Evolutionary conservation across 1,139 yeast genomes (phyloP), one percentile per base, ranked within the genome.

Genomic region (Yamadazyma spencermartinsiae): DNA sequence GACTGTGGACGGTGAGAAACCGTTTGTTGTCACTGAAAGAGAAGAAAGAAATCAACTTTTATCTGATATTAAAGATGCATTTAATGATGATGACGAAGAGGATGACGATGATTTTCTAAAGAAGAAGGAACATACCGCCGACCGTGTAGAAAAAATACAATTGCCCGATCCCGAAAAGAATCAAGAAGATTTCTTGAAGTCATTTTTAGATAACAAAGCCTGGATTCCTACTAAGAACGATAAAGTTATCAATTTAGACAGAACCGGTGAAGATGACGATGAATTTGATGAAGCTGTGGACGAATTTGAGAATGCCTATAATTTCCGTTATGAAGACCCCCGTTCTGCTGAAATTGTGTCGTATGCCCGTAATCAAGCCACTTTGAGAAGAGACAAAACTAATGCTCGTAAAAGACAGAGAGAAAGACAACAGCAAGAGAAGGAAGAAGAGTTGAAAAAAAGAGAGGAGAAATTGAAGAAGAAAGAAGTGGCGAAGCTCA

Each of bases 341-440:
- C 81, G 80, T 49, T 77, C 96, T 8, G 87, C 92, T 0, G 97
- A 92, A 55, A 87, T 94, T 60, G 84, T 89, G 23, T 83, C 96
- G n/a, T 94, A 92, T 67, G 98, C 98, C 4, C 88, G 99, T 75
- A 86, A 76, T 47, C 96, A 89, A 59, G 95, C 95, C 19, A 88
- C 98, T 0, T 72, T 89, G 54, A 82, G 98, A 65, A 77, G 98
- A 58, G 79, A 83, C 16, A 82, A 80, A 36, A 76, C 84, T 42
- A 80, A 82, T 49, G 63, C 86, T 15, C 79, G 98, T 54, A 88
- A 88, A 66, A 79, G 84, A 60, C 83, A 82, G 62, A 80, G 98
- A 67, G 92, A 88, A 37, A 76, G 72, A 56, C 79, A 81, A 58
- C 76, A 69, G 41, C 84, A 79, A 34, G 74, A 68, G 35, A 78